Percentiles rank a stretch among this genome's conserved stretches.
phyloP scores from a whole-genome alignment of 75 land plant genomes.

The Cryptomeria japonica region DNA sequence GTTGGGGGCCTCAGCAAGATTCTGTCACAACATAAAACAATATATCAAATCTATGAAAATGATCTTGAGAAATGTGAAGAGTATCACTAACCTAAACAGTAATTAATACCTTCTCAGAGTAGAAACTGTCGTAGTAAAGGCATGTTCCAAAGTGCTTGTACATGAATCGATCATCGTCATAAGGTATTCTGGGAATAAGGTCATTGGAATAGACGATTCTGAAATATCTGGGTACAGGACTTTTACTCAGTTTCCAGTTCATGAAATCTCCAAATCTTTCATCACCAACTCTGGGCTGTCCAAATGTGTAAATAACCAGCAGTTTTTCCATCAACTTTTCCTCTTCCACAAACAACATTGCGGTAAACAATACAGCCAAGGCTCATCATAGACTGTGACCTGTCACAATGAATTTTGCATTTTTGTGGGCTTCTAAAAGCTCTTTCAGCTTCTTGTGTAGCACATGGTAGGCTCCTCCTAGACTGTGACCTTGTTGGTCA shows the following conservation, averaged over 20 bases:
- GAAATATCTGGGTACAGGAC: no score
- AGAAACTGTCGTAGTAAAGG: no score
- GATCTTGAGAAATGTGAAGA: neutral
- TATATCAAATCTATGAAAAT: neutral
- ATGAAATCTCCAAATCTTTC: no score
- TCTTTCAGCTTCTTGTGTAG: slow-evolving; percentile 12
- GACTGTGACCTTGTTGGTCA: neutral
- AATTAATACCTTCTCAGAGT: neutral
- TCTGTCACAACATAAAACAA: slow-evolving; percentile 20
- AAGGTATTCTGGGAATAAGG: no score
- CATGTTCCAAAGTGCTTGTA: no score
- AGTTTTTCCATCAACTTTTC: slow-evolving; percentile 35
- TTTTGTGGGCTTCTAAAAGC: slow-evolving; percentile 19
- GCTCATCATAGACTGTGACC: slow-evolving; percentile 70
- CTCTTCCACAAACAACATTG: slow-evolving; percentile 39
- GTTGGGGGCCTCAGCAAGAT: slow-evolving; percentile 59
- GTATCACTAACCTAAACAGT: neutral
- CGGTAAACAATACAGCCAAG: slow-evolving; percentile 52
- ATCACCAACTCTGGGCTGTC: slow-evolving; percentile 42
- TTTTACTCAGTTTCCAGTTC: no score
- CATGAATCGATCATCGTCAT: no score
- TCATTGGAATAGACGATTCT: no score
- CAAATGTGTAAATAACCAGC: slow-evolving; percentile 56
- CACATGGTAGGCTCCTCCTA: slow-evolving; percentile 16
- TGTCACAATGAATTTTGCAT: slow-evolving; percentile 34